Percentiles rank a stretch among this genome's conserved stretches.
Evolutionary conservation across 2,329 filamentous ascomycete species (phyloP).

Genomic region (Nannizzia gypsea): DNA sequence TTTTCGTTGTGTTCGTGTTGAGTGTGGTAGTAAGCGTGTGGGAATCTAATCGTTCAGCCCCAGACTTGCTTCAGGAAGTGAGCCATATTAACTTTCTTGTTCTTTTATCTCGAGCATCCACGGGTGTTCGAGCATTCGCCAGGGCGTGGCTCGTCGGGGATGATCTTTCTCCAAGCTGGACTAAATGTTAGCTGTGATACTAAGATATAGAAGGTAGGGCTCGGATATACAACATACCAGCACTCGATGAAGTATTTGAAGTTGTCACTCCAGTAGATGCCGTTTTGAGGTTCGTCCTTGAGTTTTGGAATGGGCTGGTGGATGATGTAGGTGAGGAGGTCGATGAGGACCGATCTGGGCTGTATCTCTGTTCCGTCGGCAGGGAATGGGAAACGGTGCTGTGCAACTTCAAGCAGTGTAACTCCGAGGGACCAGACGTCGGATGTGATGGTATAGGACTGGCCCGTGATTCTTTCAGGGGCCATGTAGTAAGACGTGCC

Average conservation of each 20-base stretch:
- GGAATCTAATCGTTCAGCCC: conserved; percentile 64
- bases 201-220: conserved; percentile 7
- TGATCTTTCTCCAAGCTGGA: conserved; percentile 85
- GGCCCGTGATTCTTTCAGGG: conserved; percentile 90
- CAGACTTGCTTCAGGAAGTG: conserved; percentile 90
- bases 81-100: conserved; percentile 94
- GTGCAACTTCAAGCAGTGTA: conserved; percentile 95
- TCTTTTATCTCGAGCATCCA: conserved; percentile 97
- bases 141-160: conserved; percentile 74
- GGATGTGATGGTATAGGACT: conserved; percentile 96
- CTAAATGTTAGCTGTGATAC: not conserved
- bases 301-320: conserved; percentile 87
- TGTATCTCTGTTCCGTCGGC: conserved; percentile 94
- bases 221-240: conserved; percentile 61
- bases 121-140: conserved; percentile 97
- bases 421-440: conserved; percentile 98
- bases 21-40: not conserved
- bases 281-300: conserved; percentile 83
- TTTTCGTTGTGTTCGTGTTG: not conserved
- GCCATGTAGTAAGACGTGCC: conserved; percentile 99
- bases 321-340: conserved; percentile 94
- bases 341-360: conserved; percentile 81
- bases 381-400: conserved; percentile 96
- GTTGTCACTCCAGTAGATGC: conserved; percentile 88
- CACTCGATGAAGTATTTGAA: conserved; percentile 99